phyloP scores from a whole-genome alignment of 2,329 filamentous ascomycete species.

The Beauveria rudraprayagi region DNA sequence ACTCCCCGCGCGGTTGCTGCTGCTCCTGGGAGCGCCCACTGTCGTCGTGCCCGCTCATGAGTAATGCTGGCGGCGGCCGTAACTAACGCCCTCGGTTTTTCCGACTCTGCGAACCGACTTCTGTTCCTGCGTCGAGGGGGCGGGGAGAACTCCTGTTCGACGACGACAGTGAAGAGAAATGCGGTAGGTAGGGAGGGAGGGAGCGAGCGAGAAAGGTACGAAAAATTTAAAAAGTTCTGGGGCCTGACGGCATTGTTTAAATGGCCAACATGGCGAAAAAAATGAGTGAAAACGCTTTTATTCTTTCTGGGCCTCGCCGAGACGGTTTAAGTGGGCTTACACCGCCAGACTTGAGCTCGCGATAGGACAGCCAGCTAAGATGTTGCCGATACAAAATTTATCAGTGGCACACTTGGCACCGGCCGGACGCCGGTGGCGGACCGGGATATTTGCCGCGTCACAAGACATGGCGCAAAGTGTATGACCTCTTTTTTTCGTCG shows the following conservation, averaged over 20 bases:
- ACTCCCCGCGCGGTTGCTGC: not conserved
- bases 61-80: not conserved
- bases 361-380: not conserved
- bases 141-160: not conserved
- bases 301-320: not conserved
- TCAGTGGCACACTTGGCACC: too few species aligned
- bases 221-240: not conserved
- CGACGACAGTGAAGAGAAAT: not conserved
- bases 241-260: not conserved
- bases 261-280: not conserved
- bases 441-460: too few species aligned
- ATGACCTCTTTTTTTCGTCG: too few species aligned
- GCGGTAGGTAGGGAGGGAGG: not conserved
- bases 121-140: not conserved
- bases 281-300: not conserved
- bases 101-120: not conserved
- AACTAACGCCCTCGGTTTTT: too few species aligned
- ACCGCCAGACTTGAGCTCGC: not conserved
- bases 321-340: not conserved
- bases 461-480: too few species aligned
- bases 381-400: too few species aligned
- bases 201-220: not conserved
- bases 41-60: not conserved
- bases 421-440: too few species aligned
- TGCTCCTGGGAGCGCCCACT: not conserved